Evolutionary conservation across 345 rosid genomes (phyloP).

Genomic region (Linum trigynum): DNA sequence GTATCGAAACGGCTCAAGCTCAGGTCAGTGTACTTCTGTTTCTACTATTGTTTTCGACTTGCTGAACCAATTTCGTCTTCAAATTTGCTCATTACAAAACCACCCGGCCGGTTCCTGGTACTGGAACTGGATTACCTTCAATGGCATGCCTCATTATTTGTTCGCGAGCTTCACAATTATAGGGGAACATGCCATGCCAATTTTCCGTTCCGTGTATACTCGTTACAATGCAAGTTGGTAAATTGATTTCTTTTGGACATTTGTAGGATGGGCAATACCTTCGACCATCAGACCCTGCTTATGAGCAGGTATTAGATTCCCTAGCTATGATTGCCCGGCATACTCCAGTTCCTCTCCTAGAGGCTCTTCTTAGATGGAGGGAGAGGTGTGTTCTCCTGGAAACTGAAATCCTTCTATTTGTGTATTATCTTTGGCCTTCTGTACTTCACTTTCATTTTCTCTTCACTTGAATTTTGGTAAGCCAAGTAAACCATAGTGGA

Average conservation of each 20-base stretch:
- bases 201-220: no score
- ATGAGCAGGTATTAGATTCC: conserved; percentile 94
- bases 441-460: not conserved
- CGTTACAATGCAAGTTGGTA: not conserved
- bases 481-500: not conserved
- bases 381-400: conserved; percentile 40
- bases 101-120: not conserved
- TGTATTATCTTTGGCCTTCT: not conserved
- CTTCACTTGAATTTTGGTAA: not conserved
- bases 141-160: no score
- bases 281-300: conserved; percentile 94
- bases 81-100: no score
- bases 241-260: conserved; percentile 1
- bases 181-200: not conserved
- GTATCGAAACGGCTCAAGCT: conserved; percentile 97
- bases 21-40: conserved; percentile 39
- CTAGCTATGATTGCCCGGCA: conserved; percentile 97
- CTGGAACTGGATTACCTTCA: not conserved
- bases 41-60: not conserved
- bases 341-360: conserved; percentile 92
- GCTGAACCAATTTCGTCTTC: not conserved
- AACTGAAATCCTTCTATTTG: conserved; percentile 5
- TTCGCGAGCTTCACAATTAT: not conserved
- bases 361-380: conserved; percentile 95
- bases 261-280: conserved; percentile 94